phyloP scores from a whole-genome alignment of 2,329 filamentous ascomycete genomes.

The Cladosporium velox region DNA sequence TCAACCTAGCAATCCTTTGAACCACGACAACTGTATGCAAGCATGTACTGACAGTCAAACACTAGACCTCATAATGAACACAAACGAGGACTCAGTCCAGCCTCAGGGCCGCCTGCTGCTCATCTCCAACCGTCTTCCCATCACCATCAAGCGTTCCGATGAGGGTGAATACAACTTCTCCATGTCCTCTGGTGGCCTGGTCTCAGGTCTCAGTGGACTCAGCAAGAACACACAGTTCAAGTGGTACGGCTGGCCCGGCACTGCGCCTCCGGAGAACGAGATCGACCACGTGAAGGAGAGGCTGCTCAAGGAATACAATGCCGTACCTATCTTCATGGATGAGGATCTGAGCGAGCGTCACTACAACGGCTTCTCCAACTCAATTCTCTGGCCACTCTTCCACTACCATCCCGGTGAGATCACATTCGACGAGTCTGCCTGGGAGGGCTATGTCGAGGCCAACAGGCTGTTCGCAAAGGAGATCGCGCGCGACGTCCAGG shows the following conservation, averaged over 20 bases:
- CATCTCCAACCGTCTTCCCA: conserved; percentile 90
- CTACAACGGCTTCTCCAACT: conserved; percentile 98
- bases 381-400: conserved; percentile 97
- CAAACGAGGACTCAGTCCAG: conserved; percentile 36
- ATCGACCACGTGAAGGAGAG: conserved; percentile 71
- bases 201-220: conserved; percentile 87
- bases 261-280: conserved; percentile 87
- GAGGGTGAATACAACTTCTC: conserved; percentile 91
- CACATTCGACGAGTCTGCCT: conserved; percentile 92
- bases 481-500: conserved; percentile 82
- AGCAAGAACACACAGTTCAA: conserved; percentile 92
- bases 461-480: conserved; percentile 90
- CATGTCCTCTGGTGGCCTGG: conserved; percentile 95
- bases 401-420: conserved; percentile 99
- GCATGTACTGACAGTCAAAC: conserved; percentile 7
- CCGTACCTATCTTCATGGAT: conserved; percentile 88
- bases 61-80: conserved; percentile 33
- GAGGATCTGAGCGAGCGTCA: conserved; percentile 92
- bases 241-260: conserved; percentile 97
- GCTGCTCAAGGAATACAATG: conserved; percentile 83
- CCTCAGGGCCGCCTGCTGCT: conserved; percentile 66
- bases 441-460: conserved; percentile 89
- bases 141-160: conserved; percentile 91
- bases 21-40: not conserved
- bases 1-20: not conserved